Evolutionary conservation across 2,329 filamentous ascomycete genomes (phyloP), one percentile per base, ranked within the genome.

Genomic region (Epichloe coenophiala): DNA sequence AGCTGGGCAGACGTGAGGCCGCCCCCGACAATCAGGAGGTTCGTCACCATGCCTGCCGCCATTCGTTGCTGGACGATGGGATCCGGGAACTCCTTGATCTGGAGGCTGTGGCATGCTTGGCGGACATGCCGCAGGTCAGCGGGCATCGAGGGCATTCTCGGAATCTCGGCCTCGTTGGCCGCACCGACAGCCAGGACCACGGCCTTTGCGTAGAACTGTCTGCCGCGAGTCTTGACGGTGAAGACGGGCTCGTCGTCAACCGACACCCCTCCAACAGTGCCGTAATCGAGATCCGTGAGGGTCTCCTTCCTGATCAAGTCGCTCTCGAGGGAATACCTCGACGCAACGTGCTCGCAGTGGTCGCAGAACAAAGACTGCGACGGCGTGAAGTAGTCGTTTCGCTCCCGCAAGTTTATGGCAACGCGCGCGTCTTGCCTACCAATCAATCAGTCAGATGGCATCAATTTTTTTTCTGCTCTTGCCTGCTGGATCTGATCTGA

Each of bases 1-100:
- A 90, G 71, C 61, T 91, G 87, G 0, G 85, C 84, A 19, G 84
- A 86, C 0, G 86, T 89, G 4, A 91, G 67, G 0, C 87, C 87
- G 1, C 86, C 87, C 2, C 85, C 85, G 4, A 91, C 73, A 8
- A 91, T 74, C 7, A 89, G 71, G 7, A 90, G 64, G 53, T 82
- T 81, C 0, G 83, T 86, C n/a, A 63, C 54, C 51, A 65, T 59
- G 5, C 66, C 66, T 1, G 66, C 63, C 5, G 69, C 66, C 9
- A 88, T 77, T 51, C 79, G 80, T 0, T 64, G 58, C 17, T 65
- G 63, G 1, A 88, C 65, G 2, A 73, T n/a, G 0, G 68, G 63
- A 47, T 77, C 74, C 0, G 83, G 80, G 45, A 85, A 78, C 1
- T 69, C 62, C 27, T 73, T 70, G 45, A 85, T 78, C 37, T 82